These are phyloP conservation scores for Solanum lycopersicoides DNA, from an alignment of 257 asterid species.

Conservation along the genomic window DNA sequence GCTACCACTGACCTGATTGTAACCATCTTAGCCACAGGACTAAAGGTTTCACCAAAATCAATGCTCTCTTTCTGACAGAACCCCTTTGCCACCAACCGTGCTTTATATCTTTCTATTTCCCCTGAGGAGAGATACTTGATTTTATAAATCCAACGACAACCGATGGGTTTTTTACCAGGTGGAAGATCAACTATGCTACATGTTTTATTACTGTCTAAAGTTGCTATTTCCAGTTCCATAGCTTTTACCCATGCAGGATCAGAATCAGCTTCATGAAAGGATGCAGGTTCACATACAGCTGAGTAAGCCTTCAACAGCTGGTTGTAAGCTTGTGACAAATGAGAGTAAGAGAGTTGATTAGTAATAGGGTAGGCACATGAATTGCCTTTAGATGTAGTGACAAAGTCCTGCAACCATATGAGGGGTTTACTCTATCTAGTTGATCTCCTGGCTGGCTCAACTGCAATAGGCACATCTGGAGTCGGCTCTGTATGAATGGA, in stretches of 20 bases:
- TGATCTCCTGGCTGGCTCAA: neutral
- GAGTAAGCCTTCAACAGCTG: neutral
- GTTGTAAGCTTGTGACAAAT: neutral
- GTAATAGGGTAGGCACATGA: neutral
- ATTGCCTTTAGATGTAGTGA: neutral
- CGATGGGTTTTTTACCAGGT: neutral
- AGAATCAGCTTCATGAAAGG: neutral
- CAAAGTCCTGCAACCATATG: neutral
- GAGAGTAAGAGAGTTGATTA: neutral
- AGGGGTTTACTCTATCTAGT: neutral
- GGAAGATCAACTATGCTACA: neutral
- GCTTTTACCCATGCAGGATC: neutral
- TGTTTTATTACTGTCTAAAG: neutral
- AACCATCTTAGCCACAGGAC: neutral
- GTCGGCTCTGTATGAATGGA: too few species aligned
- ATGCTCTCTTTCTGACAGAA: too few species aligned
- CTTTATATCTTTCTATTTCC: neutral
- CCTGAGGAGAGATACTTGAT: neutral
- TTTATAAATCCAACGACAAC: neutral
- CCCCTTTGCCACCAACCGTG: neutral
- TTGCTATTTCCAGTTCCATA: neutral
- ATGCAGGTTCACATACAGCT: accelerated
- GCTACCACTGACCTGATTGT: too few species aligned
- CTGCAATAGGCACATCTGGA: neutral
- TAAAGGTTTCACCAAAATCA: neutral